These are phyloP conservation scores for Thraustochytrium striatum DNA, from an alignment of 352 stramenopile genomes.

Conservation along the genomic window DNA sequence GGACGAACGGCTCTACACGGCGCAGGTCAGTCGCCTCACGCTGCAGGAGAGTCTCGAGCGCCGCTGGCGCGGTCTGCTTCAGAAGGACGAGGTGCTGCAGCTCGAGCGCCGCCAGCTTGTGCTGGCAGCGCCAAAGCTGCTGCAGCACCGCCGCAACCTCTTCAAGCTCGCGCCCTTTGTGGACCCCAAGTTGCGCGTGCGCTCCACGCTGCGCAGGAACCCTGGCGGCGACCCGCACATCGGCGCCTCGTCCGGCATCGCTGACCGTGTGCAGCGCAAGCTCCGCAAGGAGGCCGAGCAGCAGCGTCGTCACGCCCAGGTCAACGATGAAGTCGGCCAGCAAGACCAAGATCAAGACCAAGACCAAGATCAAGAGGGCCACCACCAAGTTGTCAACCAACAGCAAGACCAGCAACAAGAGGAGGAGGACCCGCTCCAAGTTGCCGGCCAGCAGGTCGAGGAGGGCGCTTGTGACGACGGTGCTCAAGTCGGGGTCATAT, in stretches of 20 bases:
- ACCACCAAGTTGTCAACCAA: no score
- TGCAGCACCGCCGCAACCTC: background rate
- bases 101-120: background rate
- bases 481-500: no score
- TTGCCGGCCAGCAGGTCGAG: no score
- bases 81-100: background rate
- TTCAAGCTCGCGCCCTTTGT: conserved; percentile 23
- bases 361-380: no score
- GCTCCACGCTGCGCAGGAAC: background rate
- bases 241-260: conserved; percentile 14
- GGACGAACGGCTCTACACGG: conserved; percentile 36
- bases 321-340: no score
- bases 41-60: background rate
- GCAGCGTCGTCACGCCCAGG: no score
- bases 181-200: conserved; percentile 12
- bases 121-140: no score
- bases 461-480: no score
- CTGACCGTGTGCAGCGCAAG: conserved; percentile 18
- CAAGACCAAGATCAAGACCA: no score
- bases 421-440: no score
- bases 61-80: conserved; percentile 6
- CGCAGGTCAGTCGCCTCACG: background rate
- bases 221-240: conserved; percentile 17
- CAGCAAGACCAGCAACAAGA: no score
- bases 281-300: background rate